These are phyloP conservation scores for Plasmopara viticola DNA, from an alignment of 352 stramenopile genomes.

Conservation along the genomic window DNA sequence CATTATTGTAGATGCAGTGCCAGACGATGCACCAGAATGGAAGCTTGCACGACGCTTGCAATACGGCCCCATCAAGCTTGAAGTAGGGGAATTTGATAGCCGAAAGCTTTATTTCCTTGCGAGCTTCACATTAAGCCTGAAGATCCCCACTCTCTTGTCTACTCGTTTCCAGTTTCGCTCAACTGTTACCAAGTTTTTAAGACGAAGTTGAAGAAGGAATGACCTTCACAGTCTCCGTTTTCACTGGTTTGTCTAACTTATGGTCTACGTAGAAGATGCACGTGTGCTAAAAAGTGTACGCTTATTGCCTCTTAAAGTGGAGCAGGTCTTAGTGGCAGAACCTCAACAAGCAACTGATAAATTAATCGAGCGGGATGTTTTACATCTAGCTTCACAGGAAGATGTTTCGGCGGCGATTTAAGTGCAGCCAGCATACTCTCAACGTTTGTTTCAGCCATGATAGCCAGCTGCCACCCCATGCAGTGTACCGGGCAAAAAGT, in stretches of 20 bases:
- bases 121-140: background rate
- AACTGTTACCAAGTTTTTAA: background rate
- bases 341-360: background rate
- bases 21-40: background rate
- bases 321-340: background rate
- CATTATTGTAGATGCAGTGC: background rate
- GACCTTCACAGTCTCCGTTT: background rate
- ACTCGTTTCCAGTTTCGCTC: background rate
- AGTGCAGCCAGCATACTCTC: background rate
- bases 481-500: background rate
- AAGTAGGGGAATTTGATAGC: background rate
- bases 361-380: conserved; percentile 1
- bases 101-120: background rate
- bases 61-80: background rate
- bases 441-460: background rate
- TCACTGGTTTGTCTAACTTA: background rate
- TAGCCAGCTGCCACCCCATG: background rate
- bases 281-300: background rate
- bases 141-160: background rate
- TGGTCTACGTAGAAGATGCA: background rate
- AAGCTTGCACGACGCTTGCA: background rate
- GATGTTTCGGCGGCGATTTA: background rate
- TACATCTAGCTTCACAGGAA: background rate
- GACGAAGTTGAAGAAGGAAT: background rate
- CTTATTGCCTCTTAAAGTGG: background rate